phyloP scores from a whole-genome alignment of 2,329 filamentous ascomycete species.

The Colletotrichum sp. region DNA sequence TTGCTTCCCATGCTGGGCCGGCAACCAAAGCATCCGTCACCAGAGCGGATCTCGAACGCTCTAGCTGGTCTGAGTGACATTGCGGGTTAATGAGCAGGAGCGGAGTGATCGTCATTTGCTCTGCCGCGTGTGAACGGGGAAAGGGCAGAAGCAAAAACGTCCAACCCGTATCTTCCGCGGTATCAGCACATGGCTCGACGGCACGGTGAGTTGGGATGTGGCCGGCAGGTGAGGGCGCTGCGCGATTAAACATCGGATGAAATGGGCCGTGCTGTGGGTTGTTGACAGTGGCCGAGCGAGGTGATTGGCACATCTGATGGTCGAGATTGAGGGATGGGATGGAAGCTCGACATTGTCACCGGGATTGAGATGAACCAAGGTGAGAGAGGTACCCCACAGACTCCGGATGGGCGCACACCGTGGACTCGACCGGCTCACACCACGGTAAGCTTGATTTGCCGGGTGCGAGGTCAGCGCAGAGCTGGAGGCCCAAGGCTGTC shows the following conservation, averaged over 20 bases:
- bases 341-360: not conserved
- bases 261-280: not conserved
- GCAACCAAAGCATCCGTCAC: not conserved
- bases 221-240: not conserved
- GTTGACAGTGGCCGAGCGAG: not conserved
- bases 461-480: not conserved
- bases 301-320: slow-evolving; percentile 3
- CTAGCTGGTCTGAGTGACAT: not conserved
- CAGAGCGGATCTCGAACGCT: slow-evolving; percentile 5
- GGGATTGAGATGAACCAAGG: not conserved
- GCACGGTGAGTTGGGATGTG: slow-evolving; percentile 1
- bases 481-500: not conserved
- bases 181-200: not conserved
- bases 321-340: not conserved
- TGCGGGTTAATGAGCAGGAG: not conserved
- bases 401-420: not conserved
- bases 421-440: not conserved
- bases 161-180: slow-evolving; percentile 13
- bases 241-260: slow-evolving; percentile 20
- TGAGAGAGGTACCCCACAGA: not conserved
- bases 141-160: not conserved
- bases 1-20: not conserved
- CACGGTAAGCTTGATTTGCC: slow-evolving; percentile 2
- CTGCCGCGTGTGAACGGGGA: not conserved
- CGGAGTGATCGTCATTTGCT: not conserved